Percentiles rank a stretch among this genome's conserved stretches.
These are phyloP conservation scores for Pleurotus salmoneostramineus DNA, from an alignment of 768 basidiomycete species.

Conservation along the genomic window DNA sequence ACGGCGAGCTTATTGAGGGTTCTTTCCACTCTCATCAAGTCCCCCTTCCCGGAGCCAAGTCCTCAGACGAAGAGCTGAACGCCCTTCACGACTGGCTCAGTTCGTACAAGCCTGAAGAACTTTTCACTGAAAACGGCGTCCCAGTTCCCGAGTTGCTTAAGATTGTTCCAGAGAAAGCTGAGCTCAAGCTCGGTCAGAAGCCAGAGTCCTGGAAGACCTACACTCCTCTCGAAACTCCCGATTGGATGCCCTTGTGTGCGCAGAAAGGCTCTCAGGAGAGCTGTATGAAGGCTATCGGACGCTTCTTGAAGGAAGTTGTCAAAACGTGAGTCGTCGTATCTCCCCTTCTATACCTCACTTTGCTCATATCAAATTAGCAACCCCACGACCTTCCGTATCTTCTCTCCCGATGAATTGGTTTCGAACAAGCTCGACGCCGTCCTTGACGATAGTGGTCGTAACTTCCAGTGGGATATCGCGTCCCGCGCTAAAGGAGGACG, in stretches of 20 bases:
- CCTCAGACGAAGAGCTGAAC: slow-evolving; percentile 55
- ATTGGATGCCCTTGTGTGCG: slow-evolving; percentile 56
- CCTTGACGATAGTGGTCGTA: slow-evolving; percentile 61
- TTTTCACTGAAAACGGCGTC: slow-evolving; percentile 62
- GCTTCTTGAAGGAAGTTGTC: slow-evolving; percentile 53
- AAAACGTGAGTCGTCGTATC: slow-evolving; percentile 33
- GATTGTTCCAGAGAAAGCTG: slow-evolving; percentile 49
- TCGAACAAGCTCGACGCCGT: slow-evolving; percentile 88
- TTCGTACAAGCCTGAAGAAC: slow-evolving; percentile 64
- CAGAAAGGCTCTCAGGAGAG: slow-evolving; percentile 59
- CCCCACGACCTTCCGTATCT: slow-evolving; percentile 77
- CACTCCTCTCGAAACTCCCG: slow-evolving; percentile 55
- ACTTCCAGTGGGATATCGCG: slow-evolving; percentile 83
- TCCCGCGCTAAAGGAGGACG: slow-evolving; percentile 71
- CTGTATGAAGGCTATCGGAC: slow-evolving; percentile 73
- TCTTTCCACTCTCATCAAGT: slow-evolving; percentile 89
- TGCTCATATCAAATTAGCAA: slow-evolving; percentile 40
- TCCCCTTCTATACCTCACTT: neutral
- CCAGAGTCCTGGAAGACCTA: slow-evolving; percentile 66
- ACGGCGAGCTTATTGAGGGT: slow-evolving; percentile 74
- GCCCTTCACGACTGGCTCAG: slow-evolving; percentile 69
- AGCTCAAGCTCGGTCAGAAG: slow-evolving; percentile 65
- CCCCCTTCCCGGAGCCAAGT: slow-evolving; percentile 72
- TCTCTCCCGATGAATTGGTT: slow-evolving; percentile 85
- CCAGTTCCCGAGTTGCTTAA: slow-evolving; percentile 55